Evolutionary conservation across 495 filamentous ascomycete species (phyloP).

Genomic region (Penicillium cinerascens): DNA sequence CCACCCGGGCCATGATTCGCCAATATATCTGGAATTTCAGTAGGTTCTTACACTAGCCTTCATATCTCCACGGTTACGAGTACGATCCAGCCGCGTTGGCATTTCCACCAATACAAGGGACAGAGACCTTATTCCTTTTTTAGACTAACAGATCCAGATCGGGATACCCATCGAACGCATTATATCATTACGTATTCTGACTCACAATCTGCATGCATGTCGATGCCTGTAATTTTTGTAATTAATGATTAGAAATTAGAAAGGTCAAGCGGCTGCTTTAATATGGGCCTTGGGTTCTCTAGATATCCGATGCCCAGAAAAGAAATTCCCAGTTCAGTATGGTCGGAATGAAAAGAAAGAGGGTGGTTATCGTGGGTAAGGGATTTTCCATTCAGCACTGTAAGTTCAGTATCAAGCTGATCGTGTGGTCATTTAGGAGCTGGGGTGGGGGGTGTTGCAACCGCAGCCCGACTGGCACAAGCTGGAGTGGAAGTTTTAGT

Average conservation of each 20-base stretch:
- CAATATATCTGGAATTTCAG: too few species aligned
- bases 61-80: too few species aligned
- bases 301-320: too few species aligned
- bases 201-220: not conserved
- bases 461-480: conserved; percentile 3
- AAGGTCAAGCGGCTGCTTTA: too few species aligned
- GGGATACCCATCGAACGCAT: not conserved
- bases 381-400: too few species aligned
- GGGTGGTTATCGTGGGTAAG: conserved; percentile 37
- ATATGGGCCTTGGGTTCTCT: too few species aligned
- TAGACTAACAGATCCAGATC: not conserved
- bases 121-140: too few species aligned
- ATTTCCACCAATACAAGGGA: too few species aligned
- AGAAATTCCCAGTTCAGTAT: not conserved
- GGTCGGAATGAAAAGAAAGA: conserved; percentile 10
- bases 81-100: too few species aligned
- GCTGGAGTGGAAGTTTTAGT: conserved; percentile 3
- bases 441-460: conserved; percentile 4
- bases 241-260: not conserved
- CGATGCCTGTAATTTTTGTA: not conserved
- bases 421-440: not conserved
- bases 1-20: too few species aligned
- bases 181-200: not conserved
- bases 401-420: too few species aligned
- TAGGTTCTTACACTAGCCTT: too few species aligned